Conservation (phyloP, 179 eudicot genomes). For the Spinacia oleracea region DNA sequence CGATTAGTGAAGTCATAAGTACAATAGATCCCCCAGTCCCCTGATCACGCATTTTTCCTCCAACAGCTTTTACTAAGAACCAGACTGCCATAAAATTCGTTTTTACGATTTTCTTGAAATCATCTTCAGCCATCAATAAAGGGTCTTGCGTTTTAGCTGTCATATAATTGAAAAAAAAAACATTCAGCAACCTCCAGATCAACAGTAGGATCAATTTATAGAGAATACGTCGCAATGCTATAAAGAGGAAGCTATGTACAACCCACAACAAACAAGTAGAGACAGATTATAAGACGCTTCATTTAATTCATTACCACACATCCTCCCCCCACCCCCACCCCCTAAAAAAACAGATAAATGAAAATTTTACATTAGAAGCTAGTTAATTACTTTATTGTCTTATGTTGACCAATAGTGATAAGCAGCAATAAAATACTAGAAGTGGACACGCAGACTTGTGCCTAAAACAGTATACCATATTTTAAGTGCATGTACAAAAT, state of each 20-base stretch:
- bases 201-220: not conserved
- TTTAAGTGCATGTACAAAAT: not conserved
- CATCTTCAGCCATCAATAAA: slow-evolving; percentile 53
- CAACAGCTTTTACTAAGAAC: slow-evolving; percentile 78
- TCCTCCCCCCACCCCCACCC: too few species aligned
- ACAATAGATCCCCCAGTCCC: slow-evolving; percentile 82
- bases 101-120: slow-evolving; percentile 70
- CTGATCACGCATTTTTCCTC: slow-evolving; percentile 70
- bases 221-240: not conserved
- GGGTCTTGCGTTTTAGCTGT: slow-evolving; percentile 85
- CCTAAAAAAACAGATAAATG: too few species aligned
- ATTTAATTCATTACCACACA: too few species aligned
- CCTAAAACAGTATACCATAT: not conserved
- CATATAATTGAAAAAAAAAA: slow-evolving; percentile 7
- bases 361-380: not conserved
- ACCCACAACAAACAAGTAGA: not conserved
- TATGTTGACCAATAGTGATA: not conserved
- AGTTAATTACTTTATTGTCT: not conserved
- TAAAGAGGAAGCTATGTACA: not conserved
- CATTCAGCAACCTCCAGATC: slow-evolving; percentile 9
- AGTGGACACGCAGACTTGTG: not conserved
- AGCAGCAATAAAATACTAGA: not conserved
- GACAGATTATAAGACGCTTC: too few species aligned
- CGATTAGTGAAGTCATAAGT: slow-evolving; percentile 67
- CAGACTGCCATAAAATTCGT: slow-evolving; percentile 77